These are phyloP conservation scores for Clavulina sp. DNA, from an alignment of 768 basidiomycete genomes.

Conservation along the genomic window DNA sequence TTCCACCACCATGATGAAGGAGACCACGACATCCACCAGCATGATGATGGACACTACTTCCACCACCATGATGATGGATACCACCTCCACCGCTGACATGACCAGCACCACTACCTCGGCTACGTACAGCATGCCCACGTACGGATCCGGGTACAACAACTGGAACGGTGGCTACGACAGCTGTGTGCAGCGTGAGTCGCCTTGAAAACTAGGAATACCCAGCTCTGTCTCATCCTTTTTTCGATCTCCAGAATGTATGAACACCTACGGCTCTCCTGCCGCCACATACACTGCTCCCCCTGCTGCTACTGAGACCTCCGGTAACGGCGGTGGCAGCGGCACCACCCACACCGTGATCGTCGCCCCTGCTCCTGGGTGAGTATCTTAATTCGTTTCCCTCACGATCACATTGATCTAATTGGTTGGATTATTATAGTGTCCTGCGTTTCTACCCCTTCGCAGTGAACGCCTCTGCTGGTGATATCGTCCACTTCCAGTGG, in stretches of 20 bases:
- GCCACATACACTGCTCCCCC: slow-evolving; percentile 15
- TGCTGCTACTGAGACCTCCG: slow-evolving; percentile 12
- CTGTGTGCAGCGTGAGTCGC: slow-evolving; percentile 49
- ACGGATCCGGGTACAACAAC: slow-evolving; percentile 5
- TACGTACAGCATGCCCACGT: background rate
- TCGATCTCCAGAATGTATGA: slow-evolving; percentile 32
- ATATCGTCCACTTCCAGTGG: slow-evolving; percentile 59
- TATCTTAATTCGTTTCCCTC: background rate
- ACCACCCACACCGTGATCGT: slow-evolving; percentile 61
- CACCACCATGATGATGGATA: background rate
- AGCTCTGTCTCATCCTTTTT: background rate
- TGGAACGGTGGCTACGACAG: slow-evolving; percentile 33
- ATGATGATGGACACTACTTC: background rate
- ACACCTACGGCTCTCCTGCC: slow-evolving; percentile 29
- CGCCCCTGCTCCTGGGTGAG: slow-evolving; percentile 46
- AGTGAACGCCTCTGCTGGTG: slow-evolving; percentile 56
- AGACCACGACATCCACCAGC: background rate
- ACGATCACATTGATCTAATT: background rate
- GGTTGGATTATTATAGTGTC: slow-evolving; percentile 24
- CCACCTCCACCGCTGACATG: background rate
- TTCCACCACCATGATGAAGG: background rate
- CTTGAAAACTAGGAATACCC: background rate
- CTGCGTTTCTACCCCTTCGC: slow-evolving; percentile 61
- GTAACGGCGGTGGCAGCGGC: slow-evolving; percentile 28
- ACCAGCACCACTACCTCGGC: slow-evolving; percentile 1